Evolutionary conservation across 2,329 filamentous ascomycete genomes (phyloP).

Genomic region (Ophiocordyceps camponoti-leonardi): DNA sequence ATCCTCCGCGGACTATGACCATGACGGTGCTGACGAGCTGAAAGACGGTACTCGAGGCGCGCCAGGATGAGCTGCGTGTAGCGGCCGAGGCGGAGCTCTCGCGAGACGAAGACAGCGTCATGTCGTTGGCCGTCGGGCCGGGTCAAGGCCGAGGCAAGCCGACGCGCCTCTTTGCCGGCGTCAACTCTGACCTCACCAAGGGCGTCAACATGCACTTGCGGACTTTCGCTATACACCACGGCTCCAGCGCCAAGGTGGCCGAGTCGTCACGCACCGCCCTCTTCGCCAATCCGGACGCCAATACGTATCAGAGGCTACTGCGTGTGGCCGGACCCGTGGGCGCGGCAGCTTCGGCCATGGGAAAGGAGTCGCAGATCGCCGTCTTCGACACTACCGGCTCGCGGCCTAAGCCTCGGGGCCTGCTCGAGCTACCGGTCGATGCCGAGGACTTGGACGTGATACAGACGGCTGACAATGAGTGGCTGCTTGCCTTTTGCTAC

Average conservation of each 20-base stretch:
- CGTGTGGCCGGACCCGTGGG: conserved; percentile 50
- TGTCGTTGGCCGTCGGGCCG: conserved; percentile 55
- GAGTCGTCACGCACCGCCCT: conserved; percentile 35
- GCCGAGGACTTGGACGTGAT: conserved; percentile 53
- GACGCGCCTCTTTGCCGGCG: conserved; percentile 49
- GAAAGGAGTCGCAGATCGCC: conserved; percentile 59
- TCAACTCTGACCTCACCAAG: conserved; percentile 67
- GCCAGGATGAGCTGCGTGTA: conserved; percentile 45
- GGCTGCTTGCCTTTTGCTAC: conserved; percentile 63
- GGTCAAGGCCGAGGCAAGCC: conserved; percentile 20
- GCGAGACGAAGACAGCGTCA: conserved; percentile 76
- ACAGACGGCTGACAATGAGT: conserved; percentile 43
- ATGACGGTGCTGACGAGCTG: conserved; percentile 3
- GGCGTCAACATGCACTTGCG: conserved; percentile 76
- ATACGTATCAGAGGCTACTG: conserved; percentile 42
- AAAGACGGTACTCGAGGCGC: conserved; percentile 57
- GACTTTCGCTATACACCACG: conserved; percentile 44
- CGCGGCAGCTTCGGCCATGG: conserved; percentile 62
- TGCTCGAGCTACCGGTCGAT: conserved; percentile 34
- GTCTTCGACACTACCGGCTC: conserved; percentile 49
- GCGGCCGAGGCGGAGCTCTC: conserved; percentile 61
- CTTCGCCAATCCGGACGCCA: conserved; percentile 30
- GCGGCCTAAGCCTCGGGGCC: conserved; percentile 26
- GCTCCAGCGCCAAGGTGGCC: conserved; percentile 23
- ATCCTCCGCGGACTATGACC: neutral